Conservation (phyloP, 257 asterid species). For the Gentiana dahurica region DNA sequence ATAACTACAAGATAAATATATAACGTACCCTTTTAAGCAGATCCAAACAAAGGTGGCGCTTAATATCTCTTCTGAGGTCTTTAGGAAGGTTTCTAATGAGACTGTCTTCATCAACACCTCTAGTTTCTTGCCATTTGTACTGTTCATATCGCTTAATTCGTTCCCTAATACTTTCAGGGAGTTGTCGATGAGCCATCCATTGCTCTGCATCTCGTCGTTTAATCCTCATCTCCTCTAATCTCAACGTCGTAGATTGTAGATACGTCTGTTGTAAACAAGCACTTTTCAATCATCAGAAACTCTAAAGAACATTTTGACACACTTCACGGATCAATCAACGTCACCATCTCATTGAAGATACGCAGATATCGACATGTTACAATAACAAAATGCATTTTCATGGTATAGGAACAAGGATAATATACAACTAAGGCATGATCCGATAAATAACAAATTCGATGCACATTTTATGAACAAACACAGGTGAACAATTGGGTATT, state of each 20-base stretch:
- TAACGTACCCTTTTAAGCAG: conserved; percentile 68
- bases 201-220: conserved; percentile 97
- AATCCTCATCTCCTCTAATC: conserved; percentile 97
- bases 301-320: neutral
- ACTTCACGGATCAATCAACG: no score
- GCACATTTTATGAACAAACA: no score
- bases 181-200: conserved; percentile 96
- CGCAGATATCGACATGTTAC: no score
- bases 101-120: conserved; percentile 94
- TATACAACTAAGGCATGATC: neutral
- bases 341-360: no score
- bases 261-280: conserved; percentile 57
- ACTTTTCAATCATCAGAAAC: conserved; percentile 11
- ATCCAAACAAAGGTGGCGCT: conserved; percentile 90
- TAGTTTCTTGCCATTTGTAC: conserved; percentile 93
- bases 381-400: neutral
- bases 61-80: conserved; percentile 94
- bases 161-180: conserved; percentile 68
- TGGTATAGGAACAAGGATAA: neutral
- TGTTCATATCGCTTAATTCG: conserved; percentile 90
- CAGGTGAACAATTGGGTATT: no score
- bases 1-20: neutral
- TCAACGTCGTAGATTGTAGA: conserved; percentile 82
- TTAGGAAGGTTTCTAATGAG: conserved; percentile 79
- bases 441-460: neutral